A percentile compares a stretch with the other conserved stretches of the same genome.
phyloP scores from a whole-genome alignment of 768 basidiomycete species.

The Omphalotus guepiniiformis region DNA sequence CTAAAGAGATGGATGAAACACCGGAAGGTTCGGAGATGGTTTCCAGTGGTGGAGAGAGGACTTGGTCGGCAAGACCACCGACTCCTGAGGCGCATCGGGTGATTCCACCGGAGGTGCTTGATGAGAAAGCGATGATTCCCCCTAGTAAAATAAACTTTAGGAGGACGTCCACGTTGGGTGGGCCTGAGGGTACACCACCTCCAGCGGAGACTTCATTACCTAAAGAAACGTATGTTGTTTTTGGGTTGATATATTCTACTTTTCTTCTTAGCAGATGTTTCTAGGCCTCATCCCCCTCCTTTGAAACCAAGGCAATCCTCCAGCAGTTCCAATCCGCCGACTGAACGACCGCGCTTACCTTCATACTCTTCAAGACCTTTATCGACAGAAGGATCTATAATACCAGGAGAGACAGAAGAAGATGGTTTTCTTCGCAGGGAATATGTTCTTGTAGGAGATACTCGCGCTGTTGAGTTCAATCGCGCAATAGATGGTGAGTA shows the following conservation, averaged over 20 bases:
- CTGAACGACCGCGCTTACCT: neutral
- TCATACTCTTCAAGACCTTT: slow-evolving; percentile 27
- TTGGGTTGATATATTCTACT: neutral
- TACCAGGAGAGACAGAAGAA: slow-evolving; percentile 82
- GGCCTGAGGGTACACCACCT: slow-evolving; percentile 9
- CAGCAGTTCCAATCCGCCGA: slow-evolving; percentile 1
- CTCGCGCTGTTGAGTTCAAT: slow-evolving; percentile 87
- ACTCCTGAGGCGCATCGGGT: slow-evolving; percentile 72
- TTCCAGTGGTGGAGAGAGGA: slow-evolving; percentile 15
- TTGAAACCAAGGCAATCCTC: slow-evolving; percentile 4
- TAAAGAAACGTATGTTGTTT: neutral
- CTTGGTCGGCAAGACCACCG: slow-evolving; percentile 34
- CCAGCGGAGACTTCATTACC: neutral
- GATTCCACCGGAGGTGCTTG: slow-evolving; percentile 77
- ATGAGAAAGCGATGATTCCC: slow-evolving; percentile 77
- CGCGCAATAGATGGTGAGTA: slow-evolving; percentile 82
- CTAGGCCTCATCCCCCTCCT: neutral
- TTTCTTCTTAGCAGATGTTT: neutral
- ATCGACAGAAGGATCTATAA: slow-evolving; percentile 59
- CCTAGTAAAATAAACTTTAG: slow-evolving; percentile 79
- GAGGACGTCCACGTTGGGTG: slow-evolving; percentile 21
- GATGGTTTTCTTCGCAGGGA: slow-evolving; percentile 77
- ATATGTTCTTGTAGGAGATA: slow-evolving; percentile 93
- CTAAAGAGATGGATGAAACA: slow-evolving; percentile 26
- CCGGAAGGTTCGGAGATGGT: slow-evolving; percentile 9